Evolutionary conservation across 176 grass and related monocot genomes (phyloP), one percentile per base, ranked within the genome.

Genomic region (barley (Hordeum vulgare)): DNA sequence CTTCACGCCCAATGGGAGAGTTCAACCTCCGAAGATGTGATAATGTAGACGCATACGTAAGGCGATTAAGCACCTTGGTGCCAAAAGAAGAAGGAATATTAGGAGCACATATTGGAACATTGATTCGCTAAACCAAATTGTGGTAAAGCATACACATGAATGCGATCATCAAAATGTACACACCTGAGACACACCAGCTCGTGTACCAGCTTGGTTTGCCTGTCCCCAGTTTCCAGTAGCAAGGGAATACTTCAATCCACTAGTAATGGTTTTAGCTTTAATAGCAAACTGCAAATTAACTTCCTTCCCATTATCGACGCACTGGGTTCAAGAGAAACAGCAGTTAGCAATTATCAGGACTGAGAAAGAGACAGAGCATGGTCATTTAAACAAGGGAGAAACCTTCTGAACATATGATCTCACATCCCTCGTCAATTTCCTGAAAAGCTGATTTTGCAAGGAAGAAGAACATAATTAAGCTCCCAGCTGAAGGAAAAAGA

Each of bases 391-490:
- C 57, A 83, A 65, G 66, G 51, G 80, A 36, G 13, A 81, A 58
- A 99, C 96, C 96, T 99, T 99, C 78, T 99, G 96, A 81, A 99
- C 96, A 86, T 99, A 99, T 60, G 96, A 96, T 77, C 96, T 89
- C 78, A 99, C 93, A 84, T 99, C 96, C 84, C 93, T 94, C 13
- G 96, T 99, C 73, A 99, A 83, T 84, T 99, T 99, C 79, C 96
- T 99, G 73, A 99, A 99, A 66, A 99, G 87, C 93, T 99, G 84
- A 83, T 89, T 81, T 90, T 71, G 71, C 44, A 90, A 71, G 25
- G 4, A 51, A 33, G 71, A 29, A 26, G 1, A 81, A 69, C n/a
- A 24, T 47, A 35, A 35, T 85, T 45, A 89, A 21, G 53, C 21
- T 66, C 34, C 51, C n/a, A 81, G 65, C 60, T 17, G 18, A 77